Base-by-base conservation (phyloP, 1,284 basidiomycete genomes). In the Fomitopsis betulina region DNA sequence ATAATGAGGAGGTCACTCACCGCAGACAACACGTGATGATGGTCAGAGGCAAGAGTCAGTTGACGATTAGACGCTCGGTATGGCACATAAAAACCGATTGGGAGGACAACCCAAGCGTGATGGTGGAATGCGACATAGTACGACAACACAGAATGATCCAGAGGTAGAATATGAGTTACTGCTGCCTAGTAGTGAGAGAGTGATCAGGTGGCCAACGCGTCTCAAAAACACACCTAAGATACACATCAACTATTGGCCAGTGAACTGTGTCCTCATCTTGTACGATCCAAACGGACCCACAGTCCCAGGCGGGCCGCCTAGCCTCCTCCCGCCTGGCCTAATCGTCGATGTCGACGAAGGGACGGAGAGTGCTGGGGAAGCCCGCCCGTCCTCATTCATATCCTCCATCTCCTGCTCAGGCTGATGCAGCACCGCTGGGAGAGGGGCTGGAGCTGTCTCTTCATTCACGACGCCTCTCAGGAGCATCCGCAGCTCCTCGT, bases 401-500 rank as follows among this genome's bases (percentile, higher is more conserved):
- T 27, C 43, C 17, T 32, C 54, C 32, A 45, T n/a, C 32, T 38
- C 54, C 37, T 27, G 25, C 15, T 10, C 42, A n/a, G 54, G 27
- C 27, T 21, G 19, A 6, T 45, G 57, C 5, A 33, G 25, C 1
- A 40, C 27, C 30, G 57, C 45, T 15, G 30, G 37, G 3, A 13
- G 15, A 17, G 19, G 23, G 10, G 30, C n/a, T 2, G 56, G n/a
- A 2, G 12, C 27, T 7, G 53, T 39, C 23, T 49, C 38, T 8
- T 54, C 58, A 19, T 52, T 55, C 40, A 61, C 53, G 55, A 64
- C 53, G 9, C 62, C 60, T 51, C 80, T 85, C 57, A 92, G 71
- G 74, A 96, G 78, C 60, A 85, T 79, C 62, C 89, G 79, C 60
- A 98, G 75, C 62, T 91, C 81, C 55, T 84, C 81, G 69, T 98